Percentiles rank a stretch among this genome's conserved stretches.
Evolutionary conservation across 495 filamentous ascomycete species (phyloP).

Genomic region (Mycothermus thermophilus): DNA sequence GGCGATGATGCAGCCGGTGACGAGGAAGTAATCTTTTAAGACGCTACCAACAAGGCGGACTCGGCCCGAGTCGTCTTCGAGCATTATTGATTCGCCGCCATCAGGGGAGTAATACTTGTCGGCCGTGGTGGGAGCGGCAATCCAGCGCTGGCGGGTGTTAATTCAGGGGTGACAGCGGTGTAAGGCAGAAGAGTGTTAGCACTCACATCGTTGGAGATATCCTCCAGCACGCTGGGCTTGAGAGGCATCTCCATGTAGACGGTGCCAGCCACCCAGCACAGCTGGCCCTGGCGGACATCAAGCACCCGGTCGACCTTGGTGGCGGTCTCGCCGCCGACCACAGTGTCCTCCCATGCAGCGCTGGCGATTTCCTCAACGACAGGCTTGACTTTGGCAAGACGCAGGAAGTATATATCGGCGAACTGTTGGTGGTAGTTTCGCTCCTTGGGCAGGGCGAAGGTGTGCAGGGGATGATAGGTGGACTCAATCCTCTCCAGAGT

Average conservation of each 20-base stretch:
- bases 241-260: conserved; percentile 94
- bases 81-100: conserved; percentile 55
- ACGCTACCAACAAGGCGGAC: conserved; percentile 59
- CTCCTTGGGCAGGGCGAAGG: conserved; percentile 55
- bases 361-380: conserved; percentile 58
- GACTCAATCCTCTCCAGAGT: conserved; percentile 37
- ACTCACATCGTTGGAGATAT: conserved; percentile 80
- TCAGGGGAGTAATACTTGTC: conserved; percentile 57
- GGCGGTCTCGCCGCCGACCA: conserved; percentile 67
- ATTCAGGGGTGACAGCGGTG: no score
- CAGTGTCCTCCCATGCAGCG: conserved; percentile 62
- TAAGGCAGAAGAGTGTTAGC: no score
- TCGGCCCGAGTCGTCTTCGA: conserved; percentile 96
- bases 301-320: conserved; percentile 70
- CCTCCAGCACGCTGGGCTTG: conserved; percentile 94
- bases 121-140: conserved; percentile 64
- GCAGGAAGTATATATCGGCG: conserved; percentile 92
- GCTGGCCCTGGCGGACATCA: conserved; percentile 86
- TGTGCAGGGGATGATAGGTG: conserved; percentile 58
- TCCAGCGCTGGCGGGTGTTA: conserved; percentile 52
- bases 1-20: conserved; percentile 83
- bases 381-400: conserved; percentile 77
- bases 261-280: conserved; percentile 92
- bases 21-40: conserved; percentile 51
- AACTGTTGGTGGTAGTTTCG: conserved; percentile 89